Percentiles rank a stretch among this genome's conserved stretches.
Conservation (phyloP, 1,284 basidiomycete species). For the Cryptococcus floricola region DNA sequence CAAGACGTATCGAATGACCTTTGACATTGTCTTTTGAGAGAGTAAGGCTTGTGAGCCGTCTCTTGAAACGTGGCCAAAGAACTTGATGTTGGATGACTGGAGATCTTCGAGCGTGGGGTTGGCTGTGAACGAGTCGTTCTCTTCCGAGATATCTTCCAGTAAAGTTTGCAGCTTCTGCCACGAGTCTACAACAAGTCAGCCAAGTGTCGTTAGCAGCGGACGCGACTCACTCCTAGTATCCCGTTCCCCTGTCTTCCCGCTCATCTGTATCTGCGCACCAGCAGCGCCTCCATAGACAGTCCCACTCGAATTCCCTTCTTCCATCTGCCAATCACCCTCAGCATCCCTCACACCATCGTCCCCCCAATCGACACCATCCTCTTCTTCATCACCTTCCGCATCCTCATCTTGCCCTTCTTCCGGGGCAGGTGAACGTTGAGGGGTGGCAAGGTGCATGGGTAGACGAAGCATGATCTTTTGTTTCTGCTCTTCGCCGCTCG, state of each 20-base stretch:
- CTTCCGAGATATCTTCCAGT: conserved; percentile 83
- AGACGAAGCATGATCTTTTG: conserved; percentile 4
- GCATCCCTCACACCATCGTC: conserved; percentile 12
- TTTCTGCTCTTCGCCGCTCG: background rate
- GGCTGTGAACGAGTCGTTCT: conserved; percentile 72
- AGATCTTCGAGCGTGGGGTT: conserved; percentile 60
- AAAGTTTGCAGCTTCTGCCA: conserved; percentile 67
- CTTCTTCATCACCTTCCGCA: conserved; percentile 34
- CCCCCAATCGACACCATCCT: conserved; percentile 40
- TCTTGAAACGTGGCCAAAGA: conserved; percentile 62
- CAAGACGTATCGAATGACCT: conserved; percentile 51
- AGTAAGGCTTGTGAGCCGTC: conserved; percentile 62
- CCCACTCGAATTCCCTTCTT: conserved; percentile 11
- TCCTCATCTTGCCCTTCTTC: background rate
- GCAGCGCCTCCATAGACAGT: conserved; percentile 4
- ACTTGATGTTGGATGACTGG: conserved; percentile 47
- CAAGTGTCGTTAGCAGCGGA: conserved; percentile 2
- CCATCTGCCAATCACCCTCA: conserved; percentile 39
- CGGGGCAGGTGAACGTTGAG: background rate
- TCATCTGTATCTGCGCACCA: conserved; percentile 10
- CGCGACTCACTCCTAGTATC: conserved; percentile 63
- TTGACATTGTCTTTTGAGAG: conserved; percentile 59
- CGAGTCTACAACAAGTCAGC: conserved; percentile 53
- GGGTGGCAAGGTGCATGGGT: conserved; percentile 8
- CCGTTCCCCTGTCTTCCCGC: conserved; percentile 60